phyloP scores from a whole-genome alignment of 2,329 filamentous ascomycete genomes.

The Fusarium avenaceum region DNA sequence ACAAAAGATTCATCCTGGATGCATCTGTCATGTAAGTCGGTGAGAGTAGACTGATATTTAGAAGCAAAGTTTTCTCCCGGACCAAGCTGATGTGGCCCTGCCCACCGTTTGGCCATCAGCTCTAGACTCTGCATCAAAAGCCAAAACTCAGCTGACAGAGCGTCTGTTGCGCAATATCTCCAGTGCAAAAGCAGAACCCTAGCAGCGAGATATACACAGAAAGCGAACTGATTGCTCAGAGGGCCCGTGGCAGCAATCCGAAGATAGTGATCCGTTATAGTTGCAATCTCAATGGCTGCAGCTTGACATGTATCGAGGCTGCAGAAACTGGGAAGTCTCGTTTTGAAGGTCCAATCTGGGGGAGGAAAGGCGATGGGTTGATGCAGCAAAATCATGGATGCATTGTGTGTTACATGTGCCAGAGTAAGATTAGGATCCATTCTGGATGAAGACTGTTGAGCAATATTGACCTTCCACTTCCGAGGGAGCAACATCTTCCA shows the following conservation, averaged over 20 bases:
- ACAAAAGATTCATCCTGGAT: conserved; percentile 21
- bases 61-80: conserved; percentile 14
- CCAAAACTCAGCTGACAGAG: conserved; percentile 46
- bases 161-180: conserved; percentile 27
- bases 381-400: conserved; percentile 63
- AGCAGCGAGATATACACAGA: conserved; percentile 61
- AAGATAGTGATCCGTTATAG: conserved; percentile 61
- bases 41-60: background rate
- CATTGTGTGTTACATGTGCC: conserved; percentile 64
- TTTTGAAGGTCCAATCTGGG: conserved; percentile 47
- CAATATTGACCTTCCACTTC: conserved; percentile 52
- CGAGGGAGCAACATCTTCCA: conserved; percentile 52
- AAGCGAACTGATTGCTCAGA: conserved; percentile 55
- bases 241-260: conserved; percentile 49
- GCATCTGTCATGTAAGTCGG: conserved; percentile 6
- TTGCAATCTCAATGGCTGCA: conserved; percentile 60
- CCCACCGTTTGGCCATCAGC: conserved; percentile 49
- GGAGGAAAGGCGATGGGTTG: conserved; percentile 62
- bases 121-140: conserved; percentile 47
- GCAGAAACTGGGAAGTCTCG: conserved; percentile 56
- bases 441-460: conserved; percentile 44
- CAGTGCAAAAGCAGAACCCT: conserved; percentile 55
- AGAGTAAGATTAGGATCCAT: conserved; percentile 63
- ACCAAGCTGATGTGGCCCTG: conserved; percentile 16
- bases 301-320: conserved; percentile 63